Percentiles rank a stretch among this genome's conserved stretches.
phyloP scores from a whole-genome alignment of 2,329 filamentous ascomycete genomes.

The Alternaria consortialis region DNA sequence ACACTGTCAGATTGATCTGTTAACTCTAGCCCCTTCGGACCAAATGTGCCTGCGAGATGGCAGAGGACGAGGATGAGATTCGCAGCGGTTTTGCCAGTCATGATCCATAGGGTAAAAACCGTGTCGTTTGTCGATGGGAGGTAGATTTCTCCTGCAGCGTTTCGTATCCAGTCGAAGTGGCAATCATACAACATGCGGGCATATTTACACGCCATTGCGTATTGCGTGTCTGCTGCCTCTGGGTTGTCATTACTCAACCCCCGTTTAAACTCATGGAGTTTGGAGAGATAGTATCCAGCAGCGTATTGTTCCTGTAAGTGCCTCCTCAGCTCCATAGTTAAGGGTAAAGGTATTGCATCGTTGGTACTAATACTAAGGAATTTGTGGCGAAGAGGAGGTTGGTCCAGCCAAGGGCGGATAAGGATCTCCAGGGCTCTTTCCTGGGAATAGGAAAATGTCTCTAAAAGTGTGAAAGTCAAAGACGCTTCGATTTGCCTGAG shows the following conservation, averaged over 20 bases:
- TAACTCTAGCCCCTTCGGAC: not conserved
- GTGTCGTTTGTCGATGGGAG: not conserved
- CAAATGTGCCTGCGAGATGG: not conserved
- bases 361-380: slow-evolving; percentile 5
- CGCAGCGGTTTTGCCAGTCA: not conserved
- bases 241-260: not conserved
- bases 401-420: not conserved
- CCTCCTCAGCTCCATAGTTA: not conserved
- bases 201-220: not conserved
- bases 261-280: not conserved
- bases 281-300: not conserved
- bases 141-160: not conserved
- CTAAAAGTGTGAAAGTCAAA: slow-evolving; percentile 1
- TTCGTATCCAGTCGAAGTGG: not conserved
- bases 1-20: not conserved
- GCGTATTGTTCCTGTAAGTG: not conserved
- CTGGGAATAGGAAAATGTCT: slow-evolving; percentile 3
- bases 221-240: not conserved
- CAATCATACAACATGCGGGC: not conserved
- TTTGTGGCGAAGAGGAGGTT: not conserved
- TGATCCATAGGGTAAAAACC: not conserved
- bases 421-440: slow-evolving; percentile 11
- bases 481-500: not conserved
- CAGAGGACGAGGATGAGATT: not conserved
- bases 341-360: not conserved